Base-by-base conservation (phyloP, 2,329 filamentous ascomycete genomes). In the Tympanopsis confertula region DNA sequence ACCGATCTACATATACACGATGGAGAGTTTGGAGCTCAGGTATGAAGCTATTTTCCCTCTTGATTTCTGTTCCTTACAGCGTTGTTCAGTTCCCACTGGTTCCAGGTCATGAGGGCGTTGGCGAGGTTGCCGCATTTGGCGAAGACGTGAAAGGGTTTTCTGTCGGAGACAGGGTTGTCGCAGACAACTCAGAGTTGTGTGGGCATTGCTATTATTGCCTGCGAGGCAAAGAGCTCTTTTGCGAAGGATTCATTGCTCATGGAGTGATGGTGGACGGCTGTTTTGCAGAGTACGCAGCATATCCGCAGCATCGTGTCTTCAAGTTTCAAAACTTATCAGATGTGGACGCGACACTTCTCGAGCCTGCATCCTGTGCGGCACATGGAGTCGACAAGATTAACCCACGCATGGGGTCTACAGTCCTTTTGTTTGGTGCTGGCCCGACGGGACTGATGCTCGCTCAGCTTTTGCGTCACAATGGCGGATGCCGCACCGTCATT, bases 131-230 rank as follows among this genome's bases (percentile, higher is more conserved):
- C 20, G 73, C 66, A 12, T 51, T 74, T 28, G 72, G 71, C 35
- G 64, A 64, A 43, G 67, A 74, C 45, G 75, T 81, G 44, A 72
- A 68, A 46, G 68, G 63, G 32, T 75, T 82, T 56, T 50, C 66
- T 36, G 50, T 82, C 39, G 76, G 77, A 39, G 74, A 81, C 48
- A 71, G 75, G 35, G 77, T 83, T 22, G 73, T 71, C 40, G 74
- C 71, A 24, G 73, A 77, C 49, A 77, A 78, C 54, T 71, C 72
- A 13, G 72, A 83, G 54, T 69, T 82, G 32, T 85, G 80, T 57
- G 73, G 72, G 36, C 71, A 78, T 56, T 85, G 80, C 61, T 82
- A 81, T 66, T 82, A 83, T 63, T 85, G 80, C 62, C 72, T 74
- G 45, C 72, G 77, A 40, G 78, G 79, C 38, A 69, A 83, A 52